Evolutionary conservation across 2,329 filamentous ascomycete genomes (phyloP).

Genomic region (Trichophyton simii): DNA sequence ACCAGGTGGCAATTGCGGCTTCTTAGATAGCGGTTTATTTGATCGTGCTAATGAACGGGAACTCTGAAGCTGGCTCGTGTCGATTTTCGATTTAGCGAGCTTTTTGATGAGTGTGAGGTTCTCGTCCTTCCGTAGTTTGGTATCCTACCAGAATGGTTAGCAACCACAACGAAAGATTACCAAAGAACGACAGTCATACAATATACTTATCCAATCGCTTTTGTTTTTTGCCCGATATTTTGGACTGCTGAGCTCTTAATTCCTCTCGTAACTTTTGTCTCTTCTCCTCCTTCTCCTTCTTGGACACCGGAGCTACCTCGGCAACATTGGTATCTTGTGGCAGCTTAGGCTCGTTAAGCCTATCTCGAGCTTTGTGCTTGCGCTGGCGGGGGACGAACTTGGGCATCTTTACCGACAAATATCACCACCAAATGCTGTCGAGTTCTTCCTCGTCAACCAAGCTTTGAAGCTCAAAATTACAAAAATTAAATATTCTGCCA

Average conservation of each 20-base stretch:
- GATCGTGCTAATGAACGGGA: slow-evolving; percentile 62
- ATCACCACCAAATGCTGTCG: not conserved
- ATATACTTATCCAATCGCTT: slow-evolving; percentile 59
- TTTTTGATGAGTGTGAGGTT: slow-evolving; percentile 73
- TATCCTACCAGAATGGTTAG: slow-evolving; percentile 44
- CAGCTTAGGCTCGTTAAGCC: slow-evolving; percentile 15
- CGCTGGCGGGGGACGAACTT: slow-evolving; percentile 45
- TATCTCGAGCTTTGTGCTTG: slow-evolving; percentile 41
- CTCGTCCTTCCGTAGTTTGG: slow-evolving; percentile 88
- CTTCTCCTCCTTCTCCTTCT: slow-evolving; percentile 42
- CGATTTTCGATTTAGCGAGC: slow-evolving; percentile 57
- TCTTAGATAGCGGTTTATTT: slow-evolving; percentile 45
- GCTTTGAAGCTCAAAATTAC: not conserved
- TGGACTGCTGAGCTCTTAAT: slow-evolving; percentile 41
- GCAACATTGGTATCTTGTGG: slow-evolving; percentile 37
- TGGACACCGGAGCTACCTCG: slow-evolving; percentile 34
- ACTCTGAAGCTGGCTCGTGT: slow-evolving; percentile 69
- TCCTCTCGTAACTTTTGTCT: slow-evolving; percentile 42
- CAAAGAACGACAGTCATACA: slow-evolving; percentile 27
- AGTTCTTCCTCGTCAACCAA: not conserved
- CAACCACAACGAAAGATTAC: not conserved
- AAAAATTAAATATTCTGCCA: slow-evolving; percentile 12
- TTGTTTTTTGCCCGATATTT: slow-evolving; percentile 52
- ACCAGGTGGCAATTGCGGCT: not conserved
- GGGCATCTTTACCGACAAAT: slow-evolving; percentile 22